Conservation (phyloP, 352 stramenopile genomes). For the Pythium aquatile region DNA sequence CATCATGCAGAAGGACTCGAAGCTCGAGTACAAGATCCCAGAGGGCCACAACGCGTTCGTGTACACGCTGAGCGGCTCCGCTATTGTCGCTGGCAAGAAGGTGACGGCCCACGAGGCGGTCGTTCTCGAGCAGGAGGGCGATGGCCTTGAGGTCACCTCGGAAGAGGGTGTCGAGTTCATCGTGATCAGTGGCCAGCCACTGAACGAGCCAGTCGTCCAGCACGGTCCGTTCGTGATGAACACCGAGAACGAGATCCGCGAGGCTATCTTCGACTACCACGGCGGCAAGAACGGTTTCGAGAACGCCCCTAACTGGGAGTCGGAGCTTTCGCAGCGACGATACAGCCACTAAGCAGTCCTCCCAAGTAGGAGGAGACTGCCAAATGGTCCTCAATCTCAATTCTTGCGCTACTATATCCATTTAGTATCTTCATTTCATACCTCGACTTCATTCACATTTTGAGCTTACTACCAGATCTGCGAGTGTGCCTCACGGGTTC, state of each 20-base stretch:
- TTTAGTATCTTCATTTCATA: too few species aligned
- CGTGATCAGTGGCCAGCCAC: conserved; percentile 48
- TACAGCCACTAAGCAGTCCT: conserved; percentile 19
- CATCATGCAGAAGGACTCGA: conserved; percentile 25
- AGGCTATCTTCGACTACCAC: conserved; percentile 59
- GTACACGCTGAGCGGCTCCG: conserved; percentile 20
- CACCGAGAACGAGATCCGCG: conserved; percentile 47
- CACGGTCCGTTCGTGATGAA: conserved; percentile 79
- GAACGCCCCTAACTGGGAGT: conserved; percentile 53
- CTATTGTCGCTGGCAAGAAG: conserved; percentile 9
- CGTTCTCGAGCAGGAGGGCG: conserved; percentile 44
- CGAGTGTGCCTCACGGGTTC: too few species aligned
- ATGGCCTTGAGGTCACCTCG: conserved; percentile 45
- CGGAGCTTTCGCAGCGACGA: conserved; percentile 35
- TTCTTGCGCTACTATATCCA: neutral
- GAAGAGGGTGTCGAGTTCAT: conserved; percentile 52
- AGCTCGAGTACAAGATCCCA: conserved; percentile 30
- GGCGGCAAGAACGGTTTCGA: conserved; percentile 64
- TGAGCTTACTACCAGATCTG: too few species aligned
- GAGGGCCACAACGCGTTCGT: conserved; percentile 34
- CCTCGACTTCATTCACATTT: neutral
- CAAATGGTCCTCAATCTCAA: neutral
- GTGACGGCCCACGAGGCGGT: conserved; percentile 45
- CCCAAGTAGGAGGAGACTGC: neutral
- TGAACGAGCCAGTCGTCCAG: conserved; percentile 64